A percentile compares a stretch with the other conserved stretches of the same genome.
These are phyloP conservation scores for Symbiodinium pilosum DNA, from an alignment of 73 alveolate species.

Conservation along the genomic window DNA sequence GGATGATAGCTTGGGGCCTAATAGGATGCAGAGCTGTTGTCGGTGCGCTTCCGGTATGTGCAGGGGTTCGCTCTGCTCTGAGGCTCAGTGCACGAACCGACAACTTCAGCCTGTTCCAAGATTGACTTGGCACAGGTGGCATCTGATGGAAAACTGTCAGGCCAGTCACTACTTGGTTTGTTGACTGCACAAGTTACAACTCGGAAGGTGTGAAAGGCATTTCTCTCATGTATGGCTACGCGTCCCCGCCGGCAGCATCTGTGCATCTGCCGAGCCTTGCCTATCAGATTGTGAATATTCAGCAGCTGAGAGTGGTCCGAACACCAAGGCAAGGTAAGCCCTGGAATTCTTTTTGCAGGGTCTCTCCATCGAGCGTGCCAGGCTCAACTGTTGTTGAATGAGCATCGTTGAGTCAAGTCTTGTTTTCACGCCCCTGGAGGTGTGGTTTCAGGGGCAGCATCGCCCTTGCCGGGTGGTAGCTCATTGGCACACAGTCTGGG, in stretches of 20 bases:
- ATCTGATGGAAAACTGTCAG: neutral
- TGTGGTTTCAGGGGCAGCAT: neutral
- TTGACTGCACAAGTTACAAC: neutral
- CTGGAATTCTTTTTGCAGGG: neutral
- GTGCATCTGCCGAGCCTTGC: neutral
- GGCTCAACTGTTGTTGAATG: too few relatives aligned
- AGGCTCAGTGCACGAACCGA: neutral
- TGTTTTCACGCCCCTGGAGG: neutral
- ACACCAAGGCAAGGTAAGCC: neutral
- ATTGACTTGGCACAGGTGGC: neutral
- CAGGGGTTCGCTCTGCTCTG: neutral
- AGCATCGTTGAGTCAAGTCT: neutral
- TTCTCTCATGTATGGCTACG: neutral
- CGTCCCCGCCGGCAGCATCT: slow-evolving; percentile 8
- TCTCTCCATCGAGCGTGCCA: neutral
- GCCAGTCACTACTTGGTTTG: neutral
- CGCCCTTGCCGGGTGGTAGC: slow-evolving; percentile 9
- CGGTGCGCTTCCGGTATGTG: neutral
- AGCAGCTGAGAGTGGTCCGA: neutral
- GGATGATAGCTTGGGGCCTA: neutral
- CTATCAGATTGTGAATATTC: too few relatives aligned
- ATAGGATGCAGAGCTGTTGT: neutral
- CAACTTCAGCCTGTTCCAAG: neutral
- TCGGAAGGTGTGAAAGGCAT: neutral
- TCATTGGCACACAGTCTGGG: neutral